A percentile compares a stretch with the other conserved stretches of the same genome.
Conservation (phyloP, 2,329 filamentous ascomycete genomes). For the Emydomyces testavorans region DNA sequence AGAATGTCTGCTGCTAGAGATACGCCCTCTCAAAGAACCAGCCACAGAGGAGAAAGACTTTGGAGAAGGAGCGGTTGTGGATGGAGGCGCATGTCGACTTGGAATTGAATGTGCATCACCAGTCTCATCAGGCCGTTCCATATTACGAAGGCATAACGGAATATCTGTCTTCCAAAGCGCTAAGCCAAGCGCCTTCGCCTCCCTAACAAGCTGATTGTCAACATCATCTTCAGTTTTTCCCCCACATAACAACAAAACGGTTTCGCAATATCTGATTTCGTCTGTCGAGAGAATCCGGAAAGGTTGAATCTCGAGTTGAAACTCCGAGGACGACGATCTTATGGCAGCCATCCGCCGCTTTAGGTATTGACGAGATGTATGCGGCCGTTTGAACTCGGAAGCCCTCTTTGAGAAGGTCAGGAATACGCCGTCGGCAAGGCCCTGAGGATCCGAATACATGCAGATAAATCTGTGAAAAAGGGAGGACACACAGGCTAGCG, state of each 20-base stretch:
- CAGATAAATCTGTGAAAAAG: background rate
- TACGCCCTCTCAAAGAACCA: constrained; percentile 13
- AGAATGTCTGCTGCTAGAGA: constrained; percentile 29
- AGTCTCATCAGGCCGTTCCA: background rate
- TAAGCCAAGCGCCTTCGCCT: constrained; percentile 31
- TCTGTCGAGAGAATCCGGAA: background rate
- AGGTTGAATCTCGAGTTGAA: background rate
- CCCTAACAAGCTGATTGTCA: constrained; percentile 29
- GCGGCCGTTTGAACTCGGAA: background rate
- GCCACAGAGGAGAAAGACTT: constrained; percentile 25
- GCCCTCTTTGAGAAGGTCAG: background rate
- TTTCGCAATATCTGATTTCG: constrained; percentile 10
- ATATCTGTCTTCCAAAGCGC: constrained; percentile 21
- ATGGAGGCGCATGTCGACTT: background rate
- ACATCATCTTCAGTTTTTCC: constrained; percentile 27
- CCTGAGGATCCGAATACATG: background rate
- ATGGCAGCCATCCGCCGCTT: background rate
- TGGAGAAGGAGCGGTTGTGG: constrained; percentile 23
- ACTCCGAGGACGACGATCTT: background rate
- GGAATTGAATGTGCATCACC: background rate
- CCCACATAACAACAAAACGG: constrained; percentile 10
- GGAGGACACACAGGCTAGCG: background rate
- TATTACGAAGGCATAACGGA: constrained; percentile 16
- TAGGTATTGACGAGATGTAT: background rate
- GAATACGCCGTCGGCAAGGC: constrained; percentile 1